Base-by-base conservation (phyloP, 768 basidiomycete species). In the Grammothele lineata region DNA sequence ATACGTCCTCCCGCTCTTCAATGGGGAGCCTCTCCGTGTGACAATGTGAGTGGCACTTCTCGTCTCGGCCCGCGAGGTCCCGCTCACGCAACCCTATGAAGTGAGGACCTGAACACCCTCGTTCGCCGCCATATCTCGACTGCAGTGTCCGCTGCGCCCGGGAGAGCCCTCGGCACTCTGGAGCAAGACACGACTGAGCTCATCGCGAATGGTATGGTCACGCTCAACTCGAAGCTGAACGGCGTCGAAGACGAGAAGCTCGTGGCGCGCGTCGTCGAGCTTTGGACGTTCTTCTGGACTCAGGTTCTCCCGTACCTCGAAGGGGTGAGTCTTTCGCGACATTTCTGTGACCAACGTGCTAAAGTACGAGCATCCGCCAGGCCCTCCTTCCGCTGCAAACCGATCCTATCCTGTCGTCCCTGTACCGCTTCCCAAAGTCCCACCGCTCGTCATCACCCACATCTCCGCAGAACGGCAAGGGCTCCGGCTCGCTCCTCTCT, bases 261-360 rank as follows among this genome's bases (percentile, higher is more conserved):
- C 14, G 69, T 94, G 5, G 71, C 71, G 4, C 75, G 90, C 23
- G 75, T 95, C 15, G 87, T 92, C 2, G 92, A 94, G 56, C 74
- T 88, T 15, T 97, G 93, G 92, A 79, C 76, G 12, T 94, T 95
- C 72, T 96, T 96, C 66, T 95, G 89, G 86, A 87, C 87, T 56
- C 83, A 88, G 50, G 83, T 92, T 22, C 69, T 93, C 6, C 86
- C 90, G 7, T 93, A 92, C 60, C 71, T 92, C 26, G 90, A 92
- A 74, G 90, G 88, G 45, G 89, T 92, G 57, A 61, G 11, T 24
- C 70, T 68, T 67, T 70, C 43, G 58, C 70, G 21, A 48, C 70
- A 12, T 67, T 68, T 17, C 49, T 71, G 18, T 68, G 67, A 60
- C 72, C 65, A 14, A 66, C 70, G 47, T 7, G 15, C 25, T 54